phyloP scores from a whole-genome alignment of 2,329 filamentous ascomycete species.

The Sporothrix schenckii region DNA sequence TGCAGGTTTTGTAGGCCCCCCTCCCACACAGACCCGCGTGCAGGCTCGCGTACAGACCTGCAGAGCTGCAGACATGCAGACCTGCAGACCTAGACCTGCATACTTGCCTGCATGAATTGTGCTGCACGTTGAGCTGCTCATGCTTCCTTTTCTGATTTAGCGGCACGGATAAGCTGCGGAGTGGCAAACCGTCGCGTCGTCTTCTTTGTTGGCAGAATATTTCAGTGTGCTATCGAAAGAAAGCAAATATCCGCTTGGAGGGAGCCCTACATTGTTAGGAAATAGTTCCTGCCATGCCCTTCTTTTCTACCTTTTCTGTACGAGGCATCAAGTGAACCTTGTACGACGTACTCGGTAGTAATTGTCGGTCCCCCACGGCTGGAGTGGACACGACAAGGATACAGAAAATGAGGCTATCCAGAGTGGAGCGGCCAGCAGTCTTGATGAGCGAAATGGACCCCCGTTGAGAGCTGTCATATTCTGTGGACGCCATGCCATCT shows the following conservation, averaged over 20 bases:
- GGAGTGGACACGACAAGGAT: not conserved
- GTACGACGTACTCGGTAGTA: too few relatives aligned
- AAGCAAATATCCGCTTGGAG: not conserved
- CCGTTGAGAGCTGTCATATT: too few relatives aligned
- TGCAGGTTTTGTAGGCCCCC: not conserved
- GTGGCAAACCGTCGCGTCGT: not conserved
- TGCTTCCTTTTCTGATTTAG: not conserved
- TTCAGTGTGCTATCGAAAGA: not conserved
- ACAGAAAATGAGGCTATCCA: constrained; percentile 17
- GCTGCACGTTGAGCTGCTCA: constrained; percentile 16
- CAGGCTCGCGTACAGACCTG: too few relatives aligned
- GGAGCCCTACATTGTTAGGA: too few relatives aligned
- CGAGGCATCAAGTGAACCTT: too few relatives aligned
- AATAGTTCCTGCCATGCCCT: too few relatives aligned
- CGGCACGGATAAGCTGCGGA: not conserved
- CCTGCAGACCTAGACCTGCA: not conserved
- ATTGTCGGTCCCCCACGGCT: not conserved
- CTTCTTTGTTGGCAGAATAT: not conserved
- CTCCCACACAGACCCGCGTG: not conserved
- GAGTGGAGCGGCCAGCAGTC: not conserved
- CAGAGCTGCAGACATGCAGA: not conserved
- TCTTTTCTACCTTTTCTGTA: too few relatives aligned
- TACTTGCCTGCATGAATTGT: constrained; percentile 6
- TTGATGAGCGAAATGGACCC: too few relatives aligned
- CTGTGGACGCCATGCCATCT: too few relatives aligned